Base-by-base conservation (phyloP, 1,139 yeast genomes). In the Magnusiomyces fungicola region DNA sequence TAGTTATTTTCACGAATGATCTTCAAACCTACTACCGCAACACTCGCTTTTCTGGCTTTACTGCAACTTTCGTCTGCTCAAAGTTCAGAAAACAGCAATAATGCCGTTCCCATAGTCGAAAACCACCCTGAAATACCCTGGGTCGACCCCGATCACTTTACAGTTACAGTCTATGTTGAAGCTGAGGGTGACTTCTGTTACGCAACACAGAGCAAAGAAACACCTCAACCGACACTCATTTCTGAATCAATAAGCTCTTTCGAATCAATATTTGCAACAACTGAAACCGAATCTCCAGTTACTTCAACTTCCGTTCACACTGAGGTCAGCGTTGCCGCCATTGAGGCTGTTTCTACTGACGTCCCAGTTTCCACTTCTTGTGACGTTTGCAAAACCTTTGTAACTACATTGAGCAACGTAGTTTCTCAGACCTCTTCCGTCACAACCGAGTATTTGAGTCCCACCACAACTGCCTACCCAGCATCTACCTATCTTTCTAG, bases 141-240 rank as follows among this genome's bases (percentile, higher is more conserved):
- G 52, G 43, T 36, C 23, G 52, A 49, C 27, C 47, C 52, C 3
- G 42, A 29, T 6, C 39, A n/a, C 23, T 19, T 33, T 4, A 46
- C 49, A 2, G 29, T 18, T 19, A 49, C 52, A 4, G 52, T 49
- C 23, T 42, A 40, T 12, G 52, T 49, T 23, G 38, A 47, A n/a
- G 52, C 47, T 7, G 21, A 23, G 12, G 2, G 23, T 22, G 51
- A 40, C 22, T 25, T 23, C n/a, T 48, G 51, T 36, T 30, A 19
- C 10, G 43, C 51, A 5, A 27, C 45, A n/a, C n/a, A n/a, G n/a
- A n/a, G n/a, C n/a, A n/a, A n/a, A n/a, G n/a, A n/a, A n/a, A n/a
- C n/a, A 19, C 42, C 46, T 16, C 16, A 25, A 14, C 22, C 36
- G 16, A 45, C 45, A 23, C 51, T 49, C 10, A 49, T 49, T 33